Evolutionary conservation across 1,284 basidiomycete species (phyloP).

Genomic region (Tremellales sp.): DNA sequence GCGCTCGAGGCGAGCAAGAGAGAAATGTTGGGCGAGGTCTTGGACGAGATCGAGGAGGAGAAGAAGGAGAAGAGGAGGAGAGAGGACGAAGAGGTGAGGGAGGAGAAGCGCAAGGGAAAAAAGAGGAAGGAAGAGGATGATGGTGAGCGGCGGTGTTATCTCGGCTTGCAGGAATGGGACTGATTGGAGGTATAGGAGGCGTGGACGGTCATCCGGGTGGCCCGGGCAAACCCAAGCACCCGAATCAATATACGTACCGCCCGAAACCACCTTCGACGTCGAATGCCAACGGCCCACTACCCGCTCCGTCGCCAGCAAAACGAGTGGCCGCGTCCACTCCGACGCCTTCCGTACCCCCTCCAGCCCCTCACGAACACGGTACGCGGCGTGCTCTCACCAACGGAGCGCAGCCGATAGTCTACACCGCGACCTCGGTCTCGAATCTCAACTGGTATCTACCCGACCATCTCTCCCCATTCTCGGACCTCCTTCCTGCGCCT

Average conservation of each 20-base stretch:
- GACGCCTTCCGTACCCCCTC: conserved; percentile 22
- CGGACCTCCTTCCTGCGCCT: conserved; percentile 73
- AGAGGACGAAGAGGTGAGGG: conserved; percentile 12
- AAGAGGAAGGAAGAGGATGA: conserved; percentile 36
- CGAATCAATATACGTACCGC: conserved; percentile 61
- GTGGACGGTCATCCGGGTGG: conserved; percentile 4
- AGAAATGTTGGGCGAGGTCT: conserved; percentile 25
- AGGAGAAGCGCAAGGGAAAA: conserved; percentile 41
- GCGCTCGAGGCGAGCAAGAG: conserved; percentile 53
- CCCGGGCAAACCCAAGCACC: conserved; percentile 48
- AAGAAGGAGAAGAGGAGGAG: conserved; percentile 10
- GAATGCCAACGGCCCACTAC: conserved; percentile 4
- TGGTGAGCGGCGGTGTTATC: conserved; percentile 22
- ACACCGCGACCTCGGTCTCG: conserved; percentile 29
- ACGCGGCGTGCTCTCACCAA: conserved; percentile 47
- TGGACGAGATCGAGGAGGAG: conserved; percentile 20
- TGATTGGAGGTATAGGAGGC: conserved; percentile 2
- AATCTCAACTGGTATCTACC: conserved; percentile 76
- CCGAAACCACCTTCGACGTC: conserved; percentile 42
- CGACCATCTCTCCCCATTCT: conserved; percentile 86
- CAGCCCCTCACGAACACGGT: conserved; percentile 39
- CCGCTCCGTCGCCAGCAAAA: conserved; percentile 22
- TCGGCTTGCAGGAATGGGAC: not conserved
- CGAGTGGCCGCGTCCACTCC: conserved; percentile 20
- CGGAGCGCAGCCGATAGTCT: conserved; percentile 27